phyloP scores from a whole-genome alignment of 225 moss, liverwort and hornwort genomes.

The Rhytidiadelphus loreus region DNA sequence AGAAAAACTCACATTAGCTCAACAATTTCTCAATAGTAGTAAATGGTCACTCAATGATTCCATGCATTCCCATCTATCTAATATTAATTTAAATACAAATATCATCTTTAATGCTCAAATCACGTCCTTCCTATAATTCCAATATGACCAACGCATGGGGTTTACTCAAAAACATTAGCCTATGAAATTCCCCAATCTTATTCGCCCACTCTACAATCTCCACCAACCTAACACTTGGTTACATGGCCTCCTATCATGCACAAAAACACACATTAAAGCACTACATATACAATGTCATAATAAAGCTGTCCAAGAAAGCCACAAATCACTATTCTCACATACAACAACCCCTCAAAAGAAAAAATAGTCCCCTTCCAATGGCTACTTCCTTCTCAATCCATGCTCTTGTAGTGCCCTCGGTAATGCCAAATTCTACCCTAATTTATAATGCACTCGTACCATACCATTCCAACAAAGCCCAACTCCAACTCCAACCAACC shows the following conservation, averaged over 20 bases:
- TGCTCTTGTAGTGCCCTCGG: too few relatives aligned
- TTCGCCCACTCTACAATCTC: background rate
- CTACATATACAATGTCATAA: too few relatives aligned
- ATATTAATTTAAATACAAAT: background rate
- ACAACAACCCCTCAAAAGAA: background rate
- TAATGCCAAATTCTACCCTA: background rate
- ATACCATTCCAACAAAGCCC: background rate
- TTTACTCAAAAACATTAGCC: too few relatives aligned
- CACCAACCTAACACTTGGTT: background rate
- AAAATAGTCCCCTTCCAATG: too few relatives aligned
- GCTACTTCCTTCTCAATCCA: too few relatives aligned
- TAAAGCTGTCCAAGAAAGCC: rapidly evolving
- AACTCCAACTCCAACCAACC: background rate
- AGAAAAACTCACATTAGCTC: background rate
- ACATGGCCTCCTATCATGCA: background rate
- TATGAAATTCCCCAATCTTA: too few relatives aligned
- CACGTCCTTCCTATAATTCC: background rate
- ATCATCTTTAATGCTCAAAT: background rate
- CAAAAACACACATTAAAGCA: too few relatives aligned
- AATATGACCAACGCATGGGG: rapidly evolving
- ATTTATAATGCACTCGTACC: background rate
- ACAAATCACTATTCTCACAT: background rate
- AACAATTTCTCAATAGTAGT: background rate
- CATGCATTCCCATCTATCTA: background rate
- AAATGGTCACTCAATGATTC: background rate